Percentiles rank a stretch among this genome's conserved stretches.
These are phyloP conservation scores for Sedum album DNA, from an alignment of 164 flowering plant genomes.

Conservation along the genomic window DNA sequence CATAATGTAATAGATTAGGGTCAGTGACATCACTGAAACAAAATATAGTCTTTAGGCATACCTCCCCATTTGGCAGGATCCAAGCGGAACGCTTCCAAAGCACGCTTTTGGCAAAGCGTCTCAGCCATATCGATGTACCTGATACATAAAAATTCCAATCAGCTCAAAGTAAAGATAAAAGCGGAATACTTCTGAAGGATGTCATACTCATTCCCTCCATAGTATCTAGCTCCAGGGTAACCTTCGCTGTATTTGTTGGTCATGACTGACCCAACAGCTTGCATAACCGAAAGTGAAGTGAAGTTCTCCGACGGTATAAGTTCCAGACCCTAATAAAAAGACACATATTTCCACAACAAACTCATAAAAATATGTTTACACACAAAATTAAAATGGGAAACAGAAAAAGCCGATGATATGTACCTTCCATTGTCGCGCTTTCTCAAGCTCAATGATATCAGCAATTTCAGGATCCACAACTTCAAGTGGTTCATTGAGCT, in stretches of 20 bases:
- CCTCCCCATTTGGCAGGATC: slow-evolving; percentile 99
- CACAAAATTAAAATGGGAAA: background rate
- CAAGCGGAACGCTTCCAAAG: slow-evolving; percentile 89
- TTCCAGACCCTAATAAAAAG: slow-evolving; percentile 67
- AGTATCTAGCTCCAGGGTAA: slow-evolving; percentile 99
- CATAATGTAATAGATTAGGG: background rate
- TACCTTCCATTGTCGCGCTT: slow-evolving; percentile 99
- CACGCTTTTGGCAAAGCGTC: slow-evolving; percentile 93
- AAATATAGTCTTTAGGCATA: slow-evolving; percentile 12
- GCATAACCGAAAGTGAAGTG: slow-evolving; percentile 94
- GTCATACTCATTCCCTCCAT: slow-evolving; percentile 98
- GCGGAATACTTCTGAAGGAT: background rate
- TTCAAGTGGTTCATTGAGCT: slow-evolving; percentile 78
- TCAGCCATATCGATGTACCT: slow-evolving; percentile 99
- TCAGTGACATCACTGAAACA: background rate
- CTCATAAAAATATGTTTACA: background rate
- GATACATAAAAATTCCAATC: background rate
- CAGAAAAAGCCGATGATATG: background rate
- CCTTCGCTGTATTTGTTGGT: slow-evolving; percentile 99
- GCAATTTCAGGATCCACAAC: slow-evolving; percentile 90
- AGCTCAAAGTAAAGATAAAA: background rate
- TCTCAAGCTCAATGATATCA: slow-evolving; percentile 91
- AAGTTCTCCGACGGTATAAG: slow-evolving; percentile 98
- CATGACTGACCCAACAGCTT: slow-evolving; percentile 99
- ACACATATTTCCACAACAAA: background rate